Percentiles rank a stretch among this genome's conserved stretches.
Conservation (phyloP, 768 basidiomycete genomes). For the Tephrocybe rancida region DNA sequence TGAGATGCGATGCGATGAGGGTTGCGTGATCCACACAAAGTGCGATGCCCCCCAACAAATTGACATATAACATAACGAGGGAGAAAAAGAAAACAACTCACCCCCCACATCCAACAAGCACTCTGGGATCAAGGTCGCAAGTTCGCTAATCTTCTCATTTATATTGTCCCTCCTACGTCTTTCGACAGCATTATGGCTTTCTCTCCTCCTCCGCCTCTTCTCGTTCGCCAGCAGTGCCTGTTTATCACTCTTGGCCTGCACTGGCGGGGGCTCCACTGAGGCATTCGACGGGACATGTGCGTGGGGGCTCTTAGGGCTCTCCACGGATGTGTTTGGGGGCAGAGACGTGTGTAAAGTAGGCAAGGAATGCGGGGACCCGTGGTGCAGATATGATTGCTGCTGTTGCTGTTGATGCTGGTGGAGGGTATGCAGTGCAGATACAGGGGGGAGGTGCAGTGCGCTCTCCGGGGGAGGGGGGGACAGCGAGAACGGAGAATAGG, state of each 20-base stretch:
- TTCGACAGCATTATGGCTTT: slow-evolving; percentile 93
- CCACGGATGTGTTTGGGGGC: too few relatives aligned
- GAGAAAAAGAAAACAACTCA: too few relatives aligned
- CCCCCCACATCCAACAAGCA: slow-evolving; percentile 67
- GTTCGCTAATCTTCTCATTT: slow-evolving; percentile 92
- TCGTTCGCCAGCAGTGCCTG: slow-evolving; percentile 72
- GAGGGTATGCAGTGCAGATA: slow-evolving; percentile 19
- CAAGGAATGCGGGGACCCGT: slow-evolving; percentile 14
- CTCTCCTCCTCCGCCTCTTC: slow-evolving; percentile 78
- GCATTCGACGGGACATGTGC: not conserved
- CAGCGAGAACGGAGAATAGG: slow-evolving; percentile 31
- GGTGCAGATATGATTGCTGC: slow-evolving; percentile 5
- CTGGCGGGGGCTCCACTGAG: too few relatives aligned
- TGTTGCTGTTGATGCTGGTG: slow-evolving; percentile 9
- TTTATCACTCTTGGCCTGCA: slow-evolving; percentile 40
- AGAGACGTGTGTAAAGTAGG: slow-evolving; percentile 21
- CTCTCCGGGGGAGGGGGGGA: slow-evolving; percentile 23
- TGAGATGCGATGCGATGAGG: too few relatives aligned
- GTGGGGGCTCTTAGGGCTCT: too few relatives aligned
- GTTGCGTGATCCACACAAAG: slow-evolving; percentile 4
- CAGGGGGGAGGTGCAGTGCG: slow-evolving; percentile 24
- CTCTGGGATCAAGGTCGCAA: slow-evolving; percentile 88
- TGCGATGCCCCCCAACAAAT: too few relatives aligned
- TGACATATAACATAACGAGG: too few relatives aligned
- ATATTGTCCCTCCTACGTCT: slow-evolving; percentile 87